Evolutionary conservation across 441 rosid genomes (phyloP).

Genomic region (Jatropha podagrica): DNA sequence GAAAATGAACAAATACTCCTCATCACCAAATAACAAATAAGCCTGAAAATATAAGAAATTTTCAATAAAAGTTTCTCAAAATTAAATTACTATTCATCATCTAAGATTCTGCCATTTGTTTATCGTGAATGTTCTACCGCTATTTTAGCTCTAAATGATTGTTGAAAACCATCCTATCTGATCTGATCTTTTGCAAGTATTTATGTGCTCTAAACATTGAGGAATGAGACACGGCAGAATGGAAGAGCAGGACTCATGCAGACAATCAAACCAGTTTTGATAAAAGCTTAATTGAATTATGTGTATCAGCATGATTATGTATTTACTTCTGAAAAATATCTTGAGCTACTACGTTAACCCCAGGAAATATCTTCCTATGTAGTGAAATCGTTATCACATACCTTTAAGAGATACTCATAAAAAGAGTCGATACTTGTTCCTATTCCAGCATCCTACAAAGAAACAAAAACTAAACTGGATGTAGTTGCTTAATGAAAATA

Average conservation of each 20-base stretch:
- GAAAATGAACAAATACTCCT: conserved; percentile 87
- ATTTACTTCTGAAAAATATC: not conserved
- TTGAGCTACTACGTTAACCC: not conserved
- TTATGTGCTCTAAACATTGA: not conserved
- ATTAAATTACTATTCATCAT: not conserved
- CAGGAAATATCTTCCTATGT: not conserved
- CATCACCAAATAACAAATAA: conserved; percentile 92
- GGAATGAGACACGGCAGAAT: not conserved
- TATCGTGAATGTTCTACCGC: not conserved
- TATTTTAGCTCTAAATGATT: not conserved
- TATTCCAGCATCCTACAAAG: conserved; percentile 97
- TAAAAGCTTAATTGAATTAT: conserved; percentile 2
- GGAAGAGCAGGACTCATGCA: not conserved
- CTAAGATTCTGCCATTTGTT: not conserved
- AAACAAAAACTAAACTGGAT: conserved; percentile 19
- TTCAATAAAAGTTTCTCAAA: conserved; percentile 1
- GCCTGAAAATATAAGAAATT: conserved; percentile 53
- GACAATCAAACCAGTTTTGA: not conserved
- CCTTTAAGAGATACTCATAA: conserved; percentile 98
- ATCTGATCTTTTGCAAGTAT: not conserved
- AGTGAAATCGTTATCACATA: conserved; percentile 15
- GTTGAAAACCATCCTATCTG: not conserved
- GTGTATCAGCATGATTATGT: not conserved
- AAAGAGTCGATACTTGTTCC: conserved; percentile 99
- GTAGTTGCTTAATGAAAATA: conserved; percentile 2